Evolutionary conservation across 257 asterid genomes (phyloP), one percentile per base, ranked within the genome.

Genomic region (Ocimum tenuiflorum): DNA sequence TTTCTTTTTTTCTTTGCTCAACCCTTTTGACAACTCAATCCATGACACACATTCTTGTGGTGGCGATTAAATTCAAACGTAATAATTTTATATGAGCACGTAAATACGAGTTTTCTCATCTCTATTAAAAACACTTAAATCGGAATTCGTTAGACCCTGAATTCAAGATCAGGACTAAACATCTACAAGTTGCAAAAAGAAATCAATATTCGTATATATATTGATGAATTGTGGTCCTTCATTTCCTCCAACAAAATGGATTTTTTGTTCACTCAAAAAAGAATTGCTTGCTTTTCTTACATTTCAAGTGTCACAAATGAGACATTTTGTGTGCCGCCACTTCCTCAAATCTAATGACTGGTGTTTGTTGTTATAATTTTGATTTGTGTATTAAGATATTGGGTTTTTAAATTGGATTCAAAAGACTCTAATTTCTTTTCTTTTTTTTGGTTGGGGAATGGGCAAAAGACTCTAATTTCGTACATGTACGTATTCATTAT

Each of bases 211-310:
- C 35, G 39, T 20, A 3, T 11, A 59, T 20, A 3, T 11, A 42
- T 52, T 31, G 69, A 70, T 75, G 63, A 73, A 54, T 51, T 78
- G 89, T 86, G 86, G 90, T 83, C 94, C 89, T 73, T 73, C 65
- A 60, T 67, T 69, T 67, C 45, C 54, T 57, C 47, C 42, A 51
- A 51, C 43, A 33, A 54, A 61, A 69, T 45, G 36, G 72, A 52
- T 39, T 70, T 65, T 76, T 68, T 73, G 8, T 36, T 42, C 62
- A 73, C 67, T 46, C 23, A 55, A 63, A 24, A 68, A 66, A 62
- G 27, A 19, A 56, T 42, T 68, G 33, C 31, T 73, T 71, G 43
- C 77, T 42, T 76, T 73, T 61, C 33, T 61, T 19, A 20, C 35
- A 4, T 59, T 59, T 41, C 49, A 38, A 12, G 73, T 47, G 74